A percentile compares a stretch with the other conserved stretches of the same genome.
Evolutionary conservation across 371 early-diverging fungal genomes (phyloP).

Genomic region (Mucor saturninus): DNA sequence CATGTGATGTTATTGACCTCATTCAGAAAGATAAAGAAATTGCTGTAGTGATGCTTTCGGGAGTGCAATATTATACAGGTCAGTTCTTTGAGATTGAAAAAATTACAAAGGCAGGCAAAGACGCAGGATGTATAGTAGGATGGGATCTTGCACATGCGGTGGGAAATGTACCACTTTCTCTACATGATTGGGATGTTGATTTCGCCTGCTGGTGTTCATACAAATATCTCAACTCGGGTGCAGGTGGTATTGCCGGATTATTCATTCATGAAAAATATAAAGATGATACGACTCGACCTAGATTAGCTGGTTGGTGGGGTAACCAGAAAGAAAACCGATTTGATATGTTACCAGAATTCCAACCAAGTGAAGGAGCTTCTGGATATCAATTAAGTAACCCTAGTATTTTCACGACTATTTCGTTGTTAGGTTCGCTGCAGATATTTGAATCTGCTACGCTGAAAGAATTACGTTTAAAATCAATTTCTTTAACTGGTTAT

Average conservation of each 20-base stretch:
- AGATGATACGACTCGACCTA: conserved; percentile 52
- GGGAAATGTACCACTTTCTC: conserved; percentile 86
- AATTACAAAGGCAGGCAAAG: conserved; percentile 86
- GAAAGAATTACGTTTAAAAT: conserved; percentile 71
- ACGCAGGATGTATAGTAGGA: conserved; percentile 88
- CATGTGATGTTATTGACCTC: conserved; percentile 79
- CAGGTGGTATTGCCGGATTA: conserved; percentile 91
- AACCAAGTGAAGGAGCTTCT: conserved; percentile 80
- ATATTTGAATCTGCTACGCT: conserved; percentile 81
- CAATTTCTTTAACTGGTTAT: conserved; percentile 79
- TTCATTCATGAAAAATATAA: conserved; percentile 85
- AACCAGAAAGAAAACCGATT: conserved; percentile 82
- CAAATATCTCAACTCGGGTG: conserved; percentile 96
- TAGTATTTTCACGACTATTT: conserved; percentile 70
- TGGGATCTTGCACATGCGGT: conserved; percentile 97
- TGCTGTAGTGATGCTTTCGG: conserved; percentile 89
- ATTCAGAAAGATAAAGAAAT: conserved; percentile 79
- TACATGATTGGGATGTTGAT: conserved; percentile 97
- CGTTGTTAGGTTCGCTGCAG: conserved; percentile 79
- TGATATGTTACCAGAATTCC: conserved; percentile 78
- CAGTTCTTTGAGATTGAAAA: conserved; percentile 89
- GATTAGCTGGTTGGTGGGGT: conserved; percentile 97
- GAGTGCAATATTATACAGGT: conserved; percentile 97
- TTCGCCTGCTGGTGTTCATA: conserved; percentile 99
- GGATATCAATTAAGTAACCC: conserved; percentile 94